Evolutionary conservation across 257 asterid genomes (phyloP), one percentile per base, ranked within the genome.

Genomic region (Penstemon davidsonii): DNA sequence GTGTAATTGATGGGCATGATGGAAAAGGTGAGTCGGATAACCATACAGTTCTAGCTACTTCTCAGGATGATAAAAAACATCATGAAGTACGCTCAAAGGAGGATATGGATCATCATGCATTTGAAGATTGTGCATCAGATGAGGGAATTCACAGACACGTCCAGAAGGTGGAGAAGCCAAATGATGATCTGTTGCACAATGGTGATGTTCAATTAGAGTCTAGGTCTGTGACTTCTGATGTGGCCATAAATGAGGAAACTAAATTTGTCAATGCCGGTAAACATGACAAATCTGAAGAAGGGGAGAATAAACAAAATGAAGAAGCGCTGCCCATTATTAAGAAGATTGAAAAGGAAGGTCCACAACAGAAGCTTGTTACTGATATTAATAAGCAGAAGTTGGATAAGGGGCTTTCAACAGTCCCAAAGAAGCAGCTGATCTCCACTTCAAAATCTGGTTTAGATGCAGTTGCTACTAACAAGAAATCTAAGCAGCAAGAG

Each of bases 51-150:
- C 83, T 68, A 65, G 81, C 77, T 60, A 75, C 64, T 66, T 73
- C 73, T 74, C 75, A 43, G 75, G 86, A 75, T 33, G 84, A 77
- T 70, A 91, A 78, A 67, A 78, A 69, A 67, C 67, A 62, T 47
- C 74, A 63, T 38, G 87, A 81, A 62, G 69, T 73, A 60, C 81
- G 74, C 39, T 67, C 72, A 81, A 90, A 79, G 75, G 96, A 87
- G 66, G 92, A 86, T 66, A 44, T 52, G 64, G 91, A 89, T 67
- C 79, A 76, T 66, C 93, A 87, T 70, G 79, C 96, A 60, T 94
- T 84, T 80, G 87, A 94, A 87, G 98, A 94, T 74, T 91, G 95
- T 70, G 75, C 96, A 55, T 78, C 90, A n/a, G 93, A 86, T 55
- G 97, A 84, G 68, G 86, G 76, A 54, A 83, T 67, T 72, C 83